Evolutionary conservation across 1,139 yeast genomes (phyloP).

Genomic region (Protomyces inundatus): DNA sequence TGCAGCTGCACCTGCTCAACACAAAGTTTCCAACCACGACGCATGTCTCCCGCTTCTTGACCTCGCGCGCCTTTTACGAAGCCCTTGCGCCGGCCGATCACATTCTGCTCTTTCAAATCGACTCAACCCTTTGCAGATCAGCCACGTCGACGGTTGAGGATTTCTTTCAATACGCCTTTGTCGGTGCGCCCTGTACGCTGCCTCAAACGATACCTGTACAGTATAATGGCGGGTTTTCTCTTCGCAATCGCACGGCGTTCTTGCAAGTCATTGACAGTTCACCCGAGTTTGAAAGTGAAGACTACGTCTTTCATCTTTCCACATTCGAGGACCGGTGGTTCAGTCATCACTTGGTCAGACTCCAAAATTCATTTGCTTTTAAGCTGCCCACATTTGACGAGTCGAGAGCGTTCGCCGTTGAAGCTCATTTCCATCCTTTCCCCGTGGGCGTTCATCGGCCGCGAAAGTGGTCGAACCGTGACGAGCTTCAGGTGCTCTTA

Average conservation of each 20-base stretch:
- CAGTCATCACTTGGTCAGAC: background rate
- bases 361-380: background rate
- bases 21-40: background rate
- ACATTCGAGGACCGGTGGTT: constrained; percentile 6
- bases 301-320: background rate
- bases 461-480: background rate
- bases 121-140: constrained; percentile 1
- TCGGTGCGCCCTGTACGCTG: constrained; percentile 10
- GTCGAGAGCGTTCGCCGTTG: background rate
- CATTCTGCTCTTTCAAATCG: constrained; percentile 3
- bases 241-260: constrained; percentile 4
- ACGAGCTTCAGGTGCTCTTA: background rate
- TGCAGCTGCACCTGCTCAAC: background rate
- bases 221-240: constrained; percentile 7
- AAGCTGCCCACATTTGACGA: background rate
- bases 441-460: background rate
- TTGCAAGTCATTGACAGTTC: background rate
- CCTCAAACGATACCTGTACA: background rate
- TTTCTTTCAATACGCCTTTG: constrained; percentile 6
- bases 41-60: constrained; percentile 1
- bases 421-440: background rate
- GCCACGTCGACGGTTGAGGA: constrained; percentile 5
- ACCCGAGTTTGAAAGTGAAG: background rate
- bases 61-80: constrained; percentile 4
- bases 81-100: constrained; percentile 11